phyloP scores from a whole-genome alignment of 805 yeast species.

The Wickerhamomyces tratensis region DNA sequence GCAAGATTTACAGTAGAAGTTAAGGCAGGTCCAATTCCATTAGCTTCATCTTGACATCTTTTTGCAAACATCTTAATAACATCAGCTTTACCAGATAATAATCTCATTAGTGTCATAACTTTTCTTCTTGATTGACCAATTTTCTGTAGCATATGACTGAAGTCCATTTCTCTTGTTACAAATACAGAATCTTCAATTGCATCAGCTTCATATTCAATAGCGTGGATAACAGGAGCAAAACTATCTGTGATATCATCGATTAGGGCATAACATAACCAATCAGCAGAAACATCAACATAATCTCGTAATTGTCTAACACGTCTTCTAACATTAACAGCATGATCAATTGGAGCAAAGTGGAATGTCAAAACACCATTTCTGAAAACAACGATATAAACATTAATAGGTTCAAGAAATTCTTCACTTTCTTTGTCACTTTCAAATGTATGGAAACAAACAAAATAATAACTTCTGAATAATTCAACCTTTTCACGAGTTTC shows the following conservation, averaged over 20 bases:
- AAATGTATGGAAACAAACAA: constrained; percentile 95
- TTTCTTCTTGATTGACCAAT: constrained; percentile 87
- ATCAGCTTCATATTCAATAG: constrained; percentile 73
- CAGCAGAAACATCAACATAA: constrained; percentile 68
- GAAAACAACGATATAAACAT: constrained; percentile 66
- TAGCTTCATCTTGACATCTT: constrained; percentile 69
- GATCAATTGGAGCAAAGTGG: constrained; percentile 59
- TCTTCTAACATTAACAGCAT: constrained; percentile 71
- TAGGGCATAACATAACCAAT: constrained; percentile 75
- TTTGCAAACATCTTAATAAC: constrained; percentile 95
- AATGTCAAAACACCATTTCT: constrained; percentile 59
- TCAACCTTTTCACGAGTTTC: constrained; percentile 98
- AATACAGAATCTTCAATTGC: constrained; percentile 78
- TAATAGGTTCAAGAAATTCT: constrained; percentile 75
- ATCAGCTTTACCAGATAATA: constrained; percentile 89
- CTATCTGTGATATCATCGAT: constrained; percentile 83
- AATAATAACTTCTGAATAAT: constrained; percentile 79
- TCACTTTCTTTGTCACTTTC: constrained; percentile 78
- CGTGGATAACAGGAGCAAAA: constrained; percentile 72
- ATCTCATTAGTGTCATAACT: constrained; percentile 86
- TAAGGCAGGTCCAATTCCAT: constrained; percentile 31
- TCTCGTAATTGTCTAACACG: constrained; percentile 74
- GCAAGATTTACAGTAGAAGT: constrained; percentile 30
- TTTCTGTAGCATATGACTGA: constrained; percentile 63
- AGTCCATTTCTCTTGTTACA: constrained; percentile 64